Base-by-base conservation (phyloP, 352 stramenopile genomes). In the Pythium monospermum region DNA sequence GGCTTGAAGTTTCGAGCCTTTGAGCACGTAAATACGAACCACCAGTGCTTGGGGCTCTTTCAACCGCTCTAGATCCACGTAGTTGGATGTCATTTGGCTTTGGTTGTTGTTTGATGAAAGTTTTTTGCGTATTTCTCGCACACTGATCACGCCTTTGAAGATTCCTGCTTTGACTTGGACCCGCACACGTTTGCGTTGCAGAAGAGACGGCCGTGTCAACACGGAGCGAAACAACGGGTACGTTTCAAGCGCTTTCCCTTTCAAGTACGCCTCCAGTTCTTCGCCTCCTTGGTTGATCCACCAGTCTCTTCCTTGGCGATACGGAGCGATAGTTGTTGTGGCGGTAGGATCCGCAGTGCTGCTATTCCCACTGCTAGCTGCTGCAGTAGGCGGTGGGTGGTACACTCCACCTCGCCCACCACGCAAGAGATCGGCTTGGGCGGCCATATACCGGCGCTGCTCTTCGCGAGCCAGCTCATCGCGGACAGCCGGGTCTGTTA, bases 181-280 rank as follows among this genome's bases (percentile, higher is more conserved):
- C 2, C 72, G 66, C 8, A 84, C 64, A 15, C 70, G 71, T 27
- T 79, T 69, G 13, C 76, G 66, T 26, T 71, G 69, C 6, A 86
- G 47, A 15, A 90, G 45, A 18, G 68, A 86, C 6, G 74, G 72
- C 3, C 80, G 60, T 6, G 72, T 76, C 6, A 87, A 61, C 6
- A 87, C 72, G 0, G 74, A 79, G 8, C 83, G 67, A 35, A 70
- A 81, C 1, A 95, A 64, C 1, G 69, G 59, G 39, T 95, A 95
- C 7, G 69, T 84, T 50, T 95, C 85, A 6, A 95, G 69, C 1
- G 85, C 83, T 41, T 72, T 79, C 2, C 50, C 67, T 32, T 82
- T 64, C 8, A 95, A 66, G 38, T 75, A 94, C 1, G 82, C 63
- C 41, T 95, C 85, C 4, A 95, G 73, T 48, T 94, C 82, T 64